phyloP scores from a whole-genome alignment of 768 basidiomycete species.

The Mycena belliarum region DNA sequence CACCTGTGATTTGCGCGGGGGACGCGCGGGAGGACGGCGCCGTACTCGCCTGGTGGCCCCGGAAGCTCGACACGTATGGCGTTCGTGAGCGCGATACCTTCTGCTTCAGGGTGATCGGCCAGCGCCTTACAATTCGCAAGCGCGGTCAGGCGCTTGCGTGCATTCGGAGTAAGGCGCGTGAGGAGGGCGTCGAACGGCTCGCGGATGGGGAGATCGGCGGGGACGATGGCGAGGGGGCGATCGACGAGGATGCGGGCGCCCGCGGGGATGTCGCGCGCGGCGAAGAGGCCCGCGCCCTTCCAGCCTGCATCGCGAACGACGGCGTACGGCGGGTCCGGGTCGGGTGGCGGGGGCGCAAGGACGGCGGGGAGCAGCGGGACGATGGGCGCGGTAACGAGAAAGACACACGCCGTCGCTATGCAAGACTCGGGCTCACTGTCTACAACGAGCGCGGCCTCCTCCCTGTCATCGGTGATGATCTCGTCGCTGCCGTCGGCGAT shows the following conservation, averaged over 20 bases:
- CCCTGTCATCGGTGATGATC: no score
- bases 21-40: slow-evolving; percentile 42
- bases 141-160: slow-evolving; percentile 24
- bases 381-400: slow-evolving; percentile 15
- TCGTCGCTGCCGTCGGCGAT: background rate
- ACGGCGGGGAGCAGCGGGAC: slow-evolving; percentile 7
- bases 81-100: slow-evolving; percentile 48
- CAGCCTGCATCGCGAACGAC: slow-evolving; percentile 12
- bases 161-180: slow-evolving; percentile 19
- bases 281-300: slow-evolving; percentile 34
- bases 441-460: no score
- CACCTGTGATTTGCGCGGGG: slow-evolving; percentile 49
- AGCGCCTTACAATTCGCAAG: slow-evolving; percentile 30
- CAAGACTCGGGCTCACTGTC: background rate
- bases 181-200: slow-evolving; percentile 27
- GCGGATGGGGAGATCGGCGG: slow-evolving; percentile 22
- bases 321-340: slow-evolving; percentile 4
- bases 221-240: slow-evolving; percentile 29
- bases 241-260: slow-evolving; percentile 29
- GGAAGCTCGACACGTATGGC: slow-evolving; percentile 38
- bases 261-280: slow-evolving; percentile 15
- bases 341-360: background rate
- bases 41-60: slow-evolving; percentile 35
- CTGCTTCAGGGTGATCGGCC: slow-evolving; percentile 38
- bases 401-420: slow-evolving; percentile 10